Evolutionary conservation across 2,329 filamentous ascomycete genomes (phyloP).

Genomic region (Pseudogymnoascus sp.): DNA sequence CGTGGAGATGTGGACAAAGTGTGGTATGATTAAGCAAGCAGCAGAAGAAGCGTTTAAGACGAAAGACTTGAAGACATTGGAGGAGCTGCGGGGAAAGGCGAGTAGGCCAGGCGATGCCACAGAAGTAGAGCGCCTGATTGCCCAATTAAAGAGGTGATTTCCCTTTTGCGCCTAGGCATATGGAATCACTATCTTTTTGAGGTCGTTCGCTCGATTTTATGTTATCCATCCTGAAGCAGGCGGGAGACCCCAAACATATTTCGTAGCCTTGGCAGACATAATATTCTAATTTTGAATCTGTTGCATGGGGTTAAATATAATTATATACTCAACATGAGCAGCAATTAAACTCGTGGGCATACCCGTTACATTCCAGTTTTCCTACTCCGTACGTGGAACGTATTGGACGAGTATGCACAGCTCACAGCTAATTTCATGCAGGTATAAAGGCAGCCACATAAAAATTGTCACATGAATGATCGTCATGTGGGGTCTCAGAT

Average conservation of each 20-base stretch:
- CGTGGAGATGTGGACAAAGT: constrained; percentile 93
- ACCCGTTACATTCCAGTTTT: neutral
- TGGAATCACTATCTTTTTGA: neutral
- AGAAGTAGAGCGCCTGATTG: constrained; percentile 76
- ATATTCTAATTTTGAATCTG: neutral
- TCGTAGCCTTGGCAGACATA: neutral
- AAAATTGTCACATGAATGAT: constrained; percentile 1
- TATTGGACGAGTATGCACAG: neutral
- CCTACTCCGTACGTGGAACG: neutral
- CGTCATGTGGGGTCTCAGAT: constrained; percentile 3
- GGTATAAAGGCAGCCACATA: neutral
- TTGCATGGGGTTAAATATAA: neutral
- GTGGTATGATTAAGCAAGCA: constrained; percentile 78
- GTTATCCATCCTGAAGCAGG: neutral
- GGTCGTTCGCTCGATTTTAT: neutral
- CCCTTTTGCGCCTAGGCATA: neutral
- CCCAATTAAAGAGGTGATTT: constrained; percentile 42
- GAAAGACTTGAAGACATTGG: constrained; percentile 70
- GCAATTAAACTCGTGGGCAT: neutral
- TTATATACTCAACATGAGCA: neutral
- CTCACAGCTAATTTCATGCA: neutral
- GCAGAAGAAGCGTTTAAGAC: constrained; percentile 82
- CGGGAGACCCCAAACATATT: neutral
- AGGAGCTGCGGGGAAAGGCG: constrained; percentile 64
- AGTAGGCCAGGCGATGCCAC: constrained; percentile 56